These are phyloP conservation scores for Syzygium oleosum DNA, from an alignment of 345 rosid genomes.

Conservation along the genomic window DNA sequence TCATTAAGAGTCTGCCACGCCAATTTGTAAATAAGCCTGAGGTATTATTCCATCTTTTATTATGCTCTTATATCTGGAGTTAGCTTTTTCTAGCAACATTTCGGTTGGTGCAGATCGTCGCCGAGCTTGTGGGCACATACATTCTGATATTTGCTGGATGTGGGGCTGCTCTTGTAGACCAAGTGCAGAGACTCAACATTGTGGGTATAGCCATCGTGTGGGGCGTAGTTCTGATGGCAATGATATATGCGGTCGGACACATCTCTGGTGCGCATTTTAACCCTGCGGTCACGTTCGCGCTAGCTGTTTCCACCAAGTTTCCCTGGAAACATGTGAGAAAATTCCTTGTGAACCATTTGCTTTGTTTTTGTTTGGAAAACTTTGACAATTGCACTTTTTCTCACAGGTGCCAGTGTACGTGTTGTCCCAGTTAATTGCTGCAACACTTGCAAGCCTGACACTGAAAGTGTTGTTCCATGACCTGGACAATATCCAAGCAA, in stretches of 20 bases:
- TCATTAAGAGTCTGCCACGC: background rate
- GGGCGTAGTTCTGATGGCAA: conserved; percentile 37
- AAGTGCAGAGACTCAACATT: conserved; percentile 17
- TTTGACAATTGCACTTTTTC: background rate
- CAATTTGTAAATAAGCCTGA: background rate
- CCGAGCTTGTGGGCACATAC: conserved; percentile 43
- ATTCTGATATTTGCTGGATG: conserved; percentile 33
- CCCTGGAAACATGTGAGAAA: conserved; percentile 33
- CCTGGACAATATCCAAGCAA: conserved; percentile 6
- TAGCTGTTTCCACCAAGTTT: conserved; percentile 22
- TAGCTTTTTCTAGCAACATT: background rate
- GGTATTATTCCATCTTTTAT: background rate
- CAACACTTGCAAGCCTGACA: conserved; percentile 32
- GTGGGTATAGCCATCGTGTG: conserved; percentile 36
- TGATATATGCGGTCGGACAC: conserved; percentile 34
- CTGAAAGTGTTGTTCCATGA: conserved; percentile 21
- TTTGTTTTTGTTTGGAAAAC: background rate
- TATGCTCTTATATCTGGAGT: background rate
- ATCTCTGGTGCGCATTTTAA: conserved; percentile 51
- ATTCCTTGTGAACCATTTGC: background rate
- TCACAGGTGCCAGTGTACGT: conserved; percentile 29
- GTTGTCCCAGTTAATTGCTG: conserved; percentile 30
- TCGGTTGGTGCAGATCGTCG: conserved; percentile 15
- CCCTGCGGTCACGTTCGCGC: conserved; percentile 40
- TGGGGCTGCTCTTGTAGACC: conserved; percentile 23